Evolutionary conservation across 352 stramenopile species (phyloP).

Genomic region (Globisporangium lucens): DNA sequence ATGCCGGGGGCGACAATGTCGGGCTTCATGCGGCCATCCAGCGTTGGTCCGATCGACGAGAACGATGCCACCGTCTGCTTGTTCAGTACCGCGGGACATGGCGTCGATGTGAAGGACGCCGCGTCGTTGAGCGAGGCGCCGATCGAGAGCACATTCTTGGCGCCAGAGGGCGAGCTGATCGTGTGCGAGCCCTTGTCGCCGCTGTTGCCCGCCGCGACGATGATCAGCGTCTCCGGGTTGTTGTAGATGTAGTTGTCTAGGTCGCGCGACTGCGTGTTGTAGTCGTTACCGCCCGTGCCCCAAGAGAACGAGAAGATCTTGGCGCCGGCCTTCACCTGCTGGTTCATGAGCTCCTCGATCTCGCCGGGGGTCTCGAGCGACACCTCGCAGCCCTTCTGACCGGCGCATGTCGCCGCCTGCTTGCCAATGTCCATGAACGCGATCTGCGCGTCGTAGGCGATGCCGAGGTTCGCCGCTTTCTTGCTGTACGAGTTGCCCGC

Average conservation of each 20-base stretch:
- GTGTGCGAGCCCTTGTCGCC: slow-evolving; percentile 67
- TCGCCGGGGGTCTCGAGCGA: slow-evolving; percentile 70
- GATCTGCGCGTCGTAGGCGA: slow-evolving; percentile 75
- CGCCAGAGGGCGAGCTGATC: slow-evolving; percentile 80
- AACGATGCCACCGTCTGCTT: slow-evolving; percentile 78
- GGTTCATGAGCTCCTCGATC: slow-evolving; percentile 49
- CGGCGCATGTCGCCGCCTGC: slow-evolving; percentile 37
- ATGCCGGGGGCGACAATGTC: slow-evolving; percentile 87
- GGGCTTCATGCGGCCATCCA: slow-evolving; percentile 83
- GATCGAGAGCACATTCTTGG: slow-evolving; percentile 86
- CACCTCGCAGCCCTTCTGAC: slow-evolving; percentile 49
- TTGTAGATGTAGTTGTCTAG: slow-evolving; percentile 82
- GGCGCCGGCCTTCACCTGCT: slow-evolving; percentile 67
- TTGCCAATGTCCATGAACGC: slow-evolving; percentile 89
- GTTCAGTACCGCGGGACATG: slow-evolving; percentile 63
- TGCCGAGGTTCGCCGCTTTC: slow-evolving; percentile 47
- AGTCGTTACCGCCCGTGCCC: slow-evolving; percentile 74
- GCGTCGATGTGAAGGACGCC: slow-evolving; percentile 39
- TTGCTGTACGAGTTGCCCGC: slow-evolving; percentile 55
- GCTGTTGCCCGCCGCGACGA: slow-evolving; percentile 89
- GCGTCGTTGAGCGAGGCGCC: slow-evolving; percentile 72
- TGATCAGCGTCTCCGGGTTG: slow-evolving; percentile 81
- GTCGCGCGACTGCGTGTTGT: slow-evolving; percentile 76
- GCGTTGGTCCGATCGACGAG: slow-evolving; percentile 77
- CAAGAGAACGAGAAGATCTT: slow-evolving; percentile 86